These are phyloP conservation scores for Cryphonectria parasitica DNA, from an alignment of 2,329 filamentous ascomycete species.

Conservation along the genomic window DNA sequence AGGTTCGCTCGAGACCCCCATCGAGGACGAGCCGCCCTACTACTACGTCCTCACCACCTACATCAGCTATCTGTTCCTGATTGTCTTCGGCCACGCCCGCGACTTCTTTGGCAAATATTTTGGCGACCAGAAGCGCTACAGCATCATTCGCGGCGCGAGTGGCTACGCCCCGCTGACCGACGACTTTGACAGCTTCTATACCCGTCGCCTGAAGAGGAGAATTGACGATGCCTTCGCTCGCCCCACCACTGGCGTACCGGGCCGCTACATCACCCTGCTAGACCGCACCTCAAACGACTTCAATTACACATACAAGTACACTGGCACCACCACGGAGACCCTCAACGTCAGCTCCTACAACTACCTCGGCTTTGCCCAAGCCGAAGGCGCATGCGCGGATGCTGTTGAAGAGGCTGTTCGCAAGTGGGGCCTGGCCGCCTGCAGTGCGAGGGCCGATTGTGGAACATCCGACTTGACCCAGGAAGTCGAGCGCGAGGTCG, in stretches of 20 bases:
- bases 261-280: conserved; percentile 88
- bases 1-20: conserved; percentile 75
- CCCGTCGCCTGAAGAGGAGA: conserved; percentile 86
- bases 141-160: conserved; percentile 78
- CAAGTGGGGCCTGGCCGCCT: conserved; percentile 82
- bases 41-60: conserved; percentile 98
- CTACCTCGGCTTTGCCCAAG: conserved; percentile 97
- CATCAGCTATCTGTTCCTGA: conserved; percentile 95
- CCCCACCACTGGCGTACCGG: conserved; percentile 89
- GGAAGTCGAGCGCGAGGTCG: conserved; percentile 89
- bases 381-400: conserved; percentile 94
- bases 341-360: conserved; percentile 99
- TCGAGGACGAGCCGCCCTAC: conserved; percentile 95
- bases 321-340: conserved; percentile 89
- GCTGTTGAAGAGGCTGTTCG: conserved; percentile 83
- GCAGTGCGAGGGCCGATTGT: conserved; percentile 79
- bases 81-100: conserved; percentile 91
- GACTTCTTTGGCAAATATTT: conserved; percentile 99
- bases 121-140: conserved; percentile 79
- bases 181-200: conserved; percentile 99
- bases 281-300: conserved; percentile 90
- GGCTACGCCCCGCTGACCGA: conserved; percentile 96
- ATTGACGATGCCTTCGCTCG: conserved; percentile 97
- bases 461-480: conserved; percentile 86
- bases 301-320: conserved; percentile 87